A percentile compares a stretch with the other conserved stretches of the same genome.
These are phyloP conservation scores for Yamadazyma phyllophila DNA, from an alignment of 805 yeast species.

Conservation along the genomic window DNA sequence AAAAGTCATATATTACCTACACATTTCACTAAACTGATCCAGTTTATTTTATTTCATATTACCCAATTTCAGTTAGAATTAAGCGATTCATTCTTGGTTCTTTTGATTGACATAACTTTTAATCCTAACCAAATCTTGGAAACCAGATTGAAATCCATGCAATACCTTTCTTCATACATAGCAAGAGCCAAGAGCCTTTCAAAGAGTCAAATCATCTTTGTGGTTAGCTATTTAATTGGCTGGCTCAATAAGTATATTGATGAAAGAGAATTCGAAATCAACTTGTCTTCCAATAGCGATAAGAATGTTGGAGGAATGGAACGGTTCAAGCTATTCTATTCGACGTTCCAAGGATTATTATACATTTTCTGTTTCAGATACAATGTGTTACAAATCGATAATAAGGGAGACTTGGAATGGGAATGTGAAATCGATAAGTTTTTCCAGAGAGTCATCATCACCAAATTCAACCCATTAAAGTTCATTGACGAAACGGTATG, in stretches of 20 bases:
- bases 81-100: conserved; percentile 79
- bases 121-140: conserved; percentile 65
- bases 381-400: conserved; percentile 38
- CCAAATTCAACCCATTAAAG: conserved; percentile 90
- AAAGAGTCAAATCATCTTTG: conserved; percentile 72
- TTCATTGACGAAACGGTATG: conserved; percentile 94
- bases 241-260: conserved; percentile 81
- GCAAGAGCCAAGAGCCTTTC: conserved; percentile 80
- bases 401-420: conserved; percentile 49
- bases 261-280: conserved; percentile 82
- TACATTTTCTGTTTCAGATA: conserved; percentile 92
- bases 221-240: conserved; percentile 74
- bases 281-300: conserved; percentile 5
- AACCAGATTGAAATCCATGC: conserved; percentile 83
- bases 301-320: conserved; percentile 69
- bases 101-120: conserved; percentile 80
- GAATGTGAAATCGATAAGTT: conserved; percentile 79
- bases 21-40: conserved; percentile 85
- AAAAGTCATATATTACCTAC: conserved; percentile 85
- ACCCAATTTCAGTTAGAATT: conserved; percentile 81
- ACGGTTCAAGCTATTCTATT: conserved; percentile 82
- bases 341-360: conserved; percentile 84
- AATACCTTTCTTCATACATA: conserved; percentile 84
- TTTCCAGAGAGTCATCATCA: conserved; percentile 78
- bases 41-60: conserved; percentile 75